Conservation (phyloP, 2,329 filamentous ascomycete genomes). For the Rutstroemia sp. region DNA sequence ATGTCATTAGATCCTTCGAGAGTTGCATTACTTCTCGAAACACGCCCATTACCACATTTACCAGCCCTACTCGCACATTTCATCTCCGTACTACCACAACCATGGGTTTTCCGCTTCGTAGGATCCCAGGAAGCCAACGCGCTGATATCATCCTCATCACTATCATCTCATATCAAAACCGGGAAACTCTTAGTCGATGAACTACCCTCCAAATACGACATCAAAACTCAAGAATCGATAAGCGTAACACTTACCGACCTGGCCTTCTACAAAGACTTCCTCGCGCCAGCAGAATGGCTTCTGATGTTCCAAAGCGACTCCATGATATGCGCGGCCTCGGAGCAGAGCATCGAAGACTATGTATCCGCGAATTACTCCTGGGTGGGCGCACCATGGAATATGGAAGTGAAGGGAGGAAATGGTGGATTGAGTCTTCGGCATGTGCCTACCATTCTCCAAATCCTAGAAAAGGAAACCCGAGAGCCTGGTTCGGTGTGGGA, state of each 20-base stretch:
- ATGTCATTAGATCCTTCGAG: conserved; percentile 38
- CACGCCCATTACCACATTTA: conserved; percentile 40
- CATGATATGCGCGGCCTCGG: conserved; percentile 47
- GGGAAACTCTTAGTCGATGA: conserved; percentile 30
- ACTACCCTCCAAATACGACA: conserved; percentile 40
- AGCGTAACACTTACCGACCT: conserved; percentile 42
- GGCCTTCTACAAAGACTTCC: conserved; percentile 44
- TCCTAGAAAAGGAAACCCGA: conserved; percentile 33
- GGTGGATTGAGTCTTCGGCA: conserved; percentile 25
- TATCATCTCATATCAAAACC: conserved; percentile 31
- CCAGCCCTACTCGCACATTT: conserved; percentile 48
- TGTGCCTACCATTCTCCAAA: conserved; percentile 14
- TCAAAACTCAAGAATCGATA: conserved; percentile 40
- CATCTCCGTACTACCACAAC: conserved; percentile 45
- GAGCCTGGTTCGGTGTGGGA: conserved; percentile 39
- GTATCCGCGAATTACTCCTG: conserved; percentile 42
- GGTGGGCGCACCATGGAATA: conserved; percentile 27
- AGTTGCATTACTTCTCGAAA: conserved; percentile 49
- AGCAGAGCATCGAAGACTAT: conserved; percentile 41
- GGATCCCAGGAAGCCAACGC: conserved; percentile 39
- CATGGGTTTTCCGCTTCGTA: conserved; percentile 51
- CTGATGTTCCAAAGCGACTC: conserved; percentile 48
- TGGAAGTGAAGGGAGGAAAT: conserved; percentile 23
- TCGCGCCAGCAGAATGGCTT: conserved; percentile 44
- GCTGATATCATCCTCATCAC: conserved; percentile 34